Evolutionary conservation across 2,329 filamentous ascomycete genomes (phyloP).

Genomic region (Ophiostoma australiae): DNA sequence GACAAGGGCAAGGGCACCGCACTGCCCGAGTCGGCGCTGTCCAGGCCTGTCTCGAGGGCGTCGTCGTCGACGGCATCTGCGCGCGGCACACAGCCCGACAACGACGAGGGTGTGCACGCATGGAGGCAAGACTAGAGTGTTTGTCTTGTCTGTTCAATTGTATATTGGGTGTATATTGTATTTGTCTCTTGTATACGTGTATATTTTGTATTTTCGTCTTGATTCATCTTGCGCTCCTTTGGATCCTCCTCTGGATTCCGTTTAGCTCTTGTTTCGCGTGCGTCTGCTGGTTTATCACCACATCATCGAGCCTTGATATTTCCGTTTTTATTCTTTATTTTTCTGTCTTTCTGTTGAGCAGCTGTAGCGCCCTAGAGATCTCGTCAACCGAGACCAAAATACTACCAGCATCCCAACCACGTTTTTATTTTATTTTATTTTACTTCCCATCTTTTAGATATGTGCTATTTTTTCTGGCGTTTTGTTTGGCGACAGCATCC

Average conservation of each 20-base stretch:
- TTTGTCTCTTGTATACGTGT: not conserved
- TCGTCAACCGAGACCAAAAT: not conserved
- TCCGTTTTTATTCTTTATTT: not conserved
- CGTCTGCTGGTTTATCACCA: not conserved
- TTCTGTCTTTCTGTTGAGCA: not conserved
- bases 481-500: not conserved
- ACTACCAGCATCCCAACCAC: not conserved
- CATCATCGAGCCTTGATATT: not conserved
- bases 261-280: not conserved
- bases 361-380: not conserved
- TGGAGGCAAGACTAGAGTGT: conserved; percentile 21
- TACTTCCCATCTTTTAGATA: not conserved
- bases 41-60: not conserved
- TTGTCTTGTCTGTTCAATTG: not conserved
- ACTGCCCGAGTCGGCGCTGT: not conserved
- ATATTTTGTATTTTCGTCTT: not conserved
- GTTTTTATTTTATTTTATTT: not conserved
- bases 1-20: conserved; percentile 5
- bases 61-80: conserved; percentile 14
- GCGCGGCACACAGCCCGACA: conserved; percentile 12
- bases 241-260: not conserved
- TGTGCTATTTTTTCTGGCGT: too few relatives aligned
- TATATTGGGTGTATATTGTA: not conserved
- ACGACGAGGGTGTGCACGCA: conserved; percentile 22
- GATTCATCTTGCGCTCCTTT: too few relatives aligned